Percentiles rank a stretch among this genome's conserved stretches.
Evolutionary conservation across 257 asterid genomes (phyloP).

Genomic region (Salvia rosmarinus): DNA sequence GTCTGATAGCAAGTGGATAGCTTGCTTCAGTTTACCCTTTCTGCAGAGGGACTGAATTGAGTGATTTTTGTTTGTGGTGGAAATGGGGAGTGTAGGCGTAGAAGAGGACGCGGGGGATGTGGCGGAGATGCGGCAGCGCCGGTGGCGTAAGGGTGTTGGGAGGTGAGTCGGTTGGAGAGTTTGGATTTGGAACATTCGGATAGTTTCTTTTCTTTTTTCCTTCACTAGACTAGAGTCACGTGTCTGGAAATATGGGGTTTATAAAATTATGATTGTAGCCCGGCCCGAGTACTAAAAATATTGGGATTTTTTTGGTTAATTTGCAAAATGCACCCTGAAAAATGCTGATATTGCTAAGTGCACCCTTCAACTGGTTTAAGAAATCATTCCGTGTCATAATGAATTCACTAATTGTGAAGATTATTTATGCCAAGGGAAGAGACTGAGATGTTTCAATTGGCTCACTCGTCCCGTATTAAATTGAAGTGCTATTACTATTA

Average conservation of each 20-base stretch:
- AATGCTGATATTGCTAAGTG: not conserved
- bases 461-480: too few relatives aligned
- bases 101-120: slow-evolving; percentile 36
- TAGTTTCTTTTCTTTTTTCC: not conserved
- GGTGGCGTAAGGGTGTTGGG: slow-evolving; percentile 36
- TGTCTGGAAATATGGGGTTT: not conserved
- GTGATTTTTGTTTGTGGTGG: slow-evolving; percentile 46
- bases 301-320: not conserved
- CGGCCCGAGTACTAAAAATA: not conserved
- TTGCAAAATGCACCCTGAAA: not conserved
- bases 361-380: not conserved
- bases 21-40: slow-evolving; percentile 77
- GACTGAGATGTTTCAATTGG: too few relatives aligned
- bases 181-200: slow-evolving; percentile 53
- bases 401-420: too few relatives aligned
- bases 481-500: too few relatives aligned
- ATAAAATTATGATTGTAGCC: not conserved
- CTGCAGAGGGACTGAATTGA: slow-evolving; percentile 78
- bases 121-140: slow-evolving; percentile 41
- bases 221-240: not conserved
- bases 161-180: slow-evolving; percentile 41
- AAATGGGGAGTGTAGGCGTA: slow-evolving; percentile 28
- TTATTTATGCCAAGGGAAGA: too few relatives aligned
- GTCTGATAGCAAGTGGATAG: slow-evolving; percentile 62
- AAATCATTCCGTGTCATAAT: not conserved